phyloP scores from a whole-genome alignment of 345 rosid species.

The Salix arbutifolia region DNA sequence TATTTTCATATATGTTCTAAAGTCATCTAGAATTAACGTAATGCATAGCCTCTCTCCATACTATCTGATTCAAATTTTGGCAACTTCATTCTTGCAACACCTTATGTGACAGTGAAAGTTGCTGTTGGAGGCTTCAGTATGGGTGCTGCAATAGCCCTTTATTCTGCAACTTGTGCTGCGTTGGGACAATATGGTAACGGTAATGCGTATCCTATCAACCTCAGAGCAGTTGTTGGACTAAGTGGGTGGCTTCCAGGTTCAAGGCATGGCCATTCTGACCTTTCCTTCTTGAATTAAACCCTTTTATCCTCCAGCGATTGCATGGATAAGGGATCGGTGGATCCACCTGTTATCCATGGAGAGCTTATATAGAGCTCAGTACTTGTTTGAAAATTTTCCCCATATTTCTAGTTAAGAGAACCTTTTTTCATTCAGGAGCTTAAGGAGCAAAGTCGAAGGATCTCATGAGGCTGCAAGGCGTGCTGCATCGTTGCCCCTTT shows the following conservation, averaged over 20 bases:
- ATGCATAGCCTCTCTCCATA: not conserved
- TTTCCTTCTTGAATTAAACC: not conserved
- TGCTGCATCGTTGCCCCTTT: conserved; percentile 46
- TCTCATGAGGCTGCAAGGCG: conserved; percentile 42
- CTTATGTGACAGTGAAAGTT: conserved; percentile 24
- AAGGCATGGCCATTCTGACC: conserved; percentile 2
- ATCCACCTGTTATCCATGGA: not conserved
- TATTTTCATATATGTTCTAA: not conserved
- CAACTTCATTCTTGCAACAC: not conserved
- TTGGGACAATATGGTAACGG: conserved; percentile 27
- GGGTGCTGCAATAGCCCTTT: conserved; percentile 34
- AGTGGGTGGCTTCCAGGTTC: conserved; percentile 37
- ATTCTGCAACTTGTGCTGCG: conserved; percentile 30
- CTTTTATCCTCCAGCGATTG: not conserved
- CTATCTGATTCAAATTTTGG: not conserved
- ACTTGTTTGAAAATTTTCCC: not conserved
- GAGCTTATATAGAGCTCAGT: not conserved
- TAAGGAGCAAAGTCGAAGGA: conserved; percentile 36
- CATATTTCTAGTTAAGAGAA: not conserved
- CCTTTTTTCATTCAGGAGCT: conserved; percentile 28
- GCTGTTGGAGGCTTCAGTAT: conserved; percentile 37
- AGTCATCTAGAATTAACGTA: not conserved
- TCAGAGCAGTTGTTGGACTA: conserved; percentile 29
- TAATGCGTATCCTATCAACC: conserved; percentile 19
- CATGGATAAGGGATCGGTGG: not conserved